A percentile compares a stretch with the other conserved stretches of the same genome.
phyloP scores from a whole-genome alignment of 345 rosid genomes.

The Balakata baccata region DNA sequence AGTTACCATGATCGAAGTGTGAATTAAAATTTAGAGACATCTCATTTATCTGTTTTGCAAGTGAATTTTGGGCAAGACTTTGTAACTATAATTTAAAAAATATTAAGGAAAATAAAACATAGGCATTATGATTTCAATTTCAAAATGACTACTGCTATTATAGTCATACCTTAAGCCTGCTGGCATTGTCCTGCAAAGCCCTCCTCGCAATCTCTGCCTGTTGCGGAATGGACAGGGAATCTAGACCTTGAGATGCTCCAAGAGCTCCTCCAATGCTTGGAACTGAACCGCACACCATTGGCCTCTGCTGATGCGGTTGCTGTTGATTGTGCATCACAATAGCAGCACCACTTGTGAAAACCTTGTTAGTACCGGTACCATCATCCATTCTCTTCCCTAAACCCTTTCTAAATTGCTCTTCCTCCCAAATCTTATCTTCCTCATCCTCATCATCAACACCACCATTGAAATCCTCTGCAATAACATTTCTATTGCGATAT shows the following conservation, averaged over 20 bases:
- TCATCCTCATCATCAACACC: constrained; percentile 44
- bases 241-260: constrained; percentile 45
- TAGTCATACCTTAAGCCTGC: constrained; percentile 58
- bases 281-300: constrained; percentile 20
- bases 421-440: constrained; percentile 88
- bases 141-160: not conserved
- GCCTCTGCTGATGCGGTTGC: constrained; percentile 41
- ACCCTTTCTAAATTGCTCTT: constrained; percentile 86
- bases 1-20: not conserved
- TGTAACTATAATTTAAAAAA: not conserved
- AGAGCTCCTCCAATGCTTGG: constrained; percentile 56
- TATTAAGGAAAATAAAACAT: not conserved
- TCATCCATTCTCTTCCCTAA: constrained; percentile 85
- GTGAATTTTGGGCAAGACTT: not conserved
- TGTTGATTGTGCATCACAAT: constrained; percentile 28
- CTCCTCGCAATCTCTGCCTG: constrained; percentile 73
- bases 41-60: not conserved
- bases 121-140: not conserved
- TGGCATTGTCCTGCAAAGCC: constrained; percentile 55
- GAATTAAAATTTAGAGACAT: not conserved
- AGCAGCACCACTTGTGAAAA: constrained; percentile 24
- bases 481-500: not conserved
- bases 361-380: constrained; percentile 35
- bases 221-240: constrained; percentile 59
- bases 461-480: not conserved